Percentiles rank a stretch among this genome's conserved stretches.
Evolutionary conservation across 495 filamentous ascomycete species (phyloP).

Genomic region (Hypoxylon trugodes): DNA sequence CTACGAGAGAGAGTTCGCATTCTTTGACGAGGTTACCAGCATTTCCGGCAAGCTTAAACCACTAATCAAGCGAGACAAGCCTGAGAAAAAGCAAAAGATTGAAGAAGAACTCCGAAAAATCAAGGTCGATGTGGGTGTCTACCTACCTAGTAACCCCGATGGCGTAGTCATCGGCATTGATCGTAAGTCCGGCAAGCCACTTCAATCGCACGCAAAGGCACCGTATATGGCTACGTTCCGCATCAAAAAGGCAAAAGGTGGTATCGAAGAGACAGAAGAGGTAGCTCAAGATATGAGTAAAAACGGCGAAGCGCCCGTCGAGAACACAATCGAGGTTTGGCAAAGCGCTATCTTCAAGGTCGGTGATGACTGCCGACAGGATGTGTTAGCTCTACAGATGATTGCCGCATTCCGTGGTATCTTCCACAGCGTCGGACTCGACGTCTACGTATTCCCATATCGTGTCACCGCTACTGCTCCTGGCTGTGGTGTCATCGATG

Average conservation of each 20-base stretch:
- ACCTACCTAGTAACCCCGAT: slow-evolving; percentile 95
- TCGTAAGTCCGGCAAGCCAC: slow-evolving; percentile 93
- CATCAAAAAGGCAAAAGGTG: slow-evolving; percentile 79
- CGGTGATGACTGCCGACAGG: slow-evolving; percentile 97
- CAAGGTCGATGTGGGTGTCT: slow-evolving; percentile 94
- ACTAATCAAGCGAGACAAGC: slow-evolving; percentile 89
- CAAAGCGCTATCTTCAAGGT: slow-evolving; percentile 99
- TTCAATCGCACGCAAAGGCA: slow-evolving; percentile 97
- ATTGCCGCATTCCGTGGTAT: slow-evolving; percentile 97
- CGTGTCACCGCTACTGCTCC: slow-evolving; percentile 98
- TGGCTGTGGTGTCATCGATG: slow-evolving; percentile 97
- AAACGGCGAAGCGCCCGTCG: slow-evolving; percentile 40
- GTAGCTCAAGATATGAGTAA: slow-evolving; percentile 50
- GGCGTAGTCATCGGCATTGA: slow-evolving; percentile 97
- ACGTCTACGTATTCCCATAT: slow-evolving; percentile 97
- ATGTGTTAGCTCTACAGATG: slow-evolving; percentile 96
- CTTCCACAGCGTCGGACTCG: slow-evolving; percentile 90
- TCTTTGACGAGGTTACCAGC: slow-evolving; percentile 96
- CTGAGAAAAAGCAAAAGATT: slow-evolving; percentile 98
- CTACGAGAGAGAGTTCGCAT: slow-evolving; percentile 94
- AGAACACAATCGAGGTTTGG: slow-evolving; percentile 86
- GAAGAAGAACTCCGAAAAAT: slow-evolving; percentile 98
- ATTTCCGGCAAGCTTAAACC: slow-evolving; percentile 96
- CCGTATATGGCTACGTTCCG: slow-evolving; percentile 99
- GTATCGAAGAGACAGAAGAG: slow-evolving; percentile 57